phyloP scores from a whole-genome alignment of 305 asterid species.

The Petunia hybrid region DNA sequence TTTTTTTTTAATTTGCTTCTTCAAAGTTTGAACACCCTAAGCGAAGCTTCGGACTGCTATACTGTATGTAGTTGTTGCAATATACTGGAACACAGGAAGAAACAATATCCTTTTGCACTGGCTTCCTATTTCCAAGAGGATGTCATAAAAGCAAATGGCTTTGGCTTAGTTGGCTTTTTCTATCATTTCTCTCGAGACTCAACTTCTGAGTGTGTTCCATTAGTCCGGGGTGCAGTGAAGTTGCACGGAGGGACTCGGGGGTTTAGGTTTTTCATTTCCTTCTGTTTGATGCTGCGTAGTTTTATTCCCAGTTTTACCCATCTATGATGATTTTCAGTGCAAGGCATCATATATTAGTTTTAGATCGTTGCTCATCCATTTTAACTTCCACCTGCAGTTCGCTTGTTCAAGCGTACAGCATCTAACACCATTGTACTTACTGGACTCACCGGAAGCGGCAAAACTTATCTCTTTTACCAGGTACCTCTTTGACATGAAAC shows the following conservation, averaged over 20 bases:
- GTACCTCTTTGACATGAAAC: slow-evolving; percentile 39
- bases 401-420: slow-evolving; percentile 59
- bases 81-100: not conserved
- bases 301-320: not conserved
- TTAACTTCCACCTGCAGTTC: slow-evolving; percentile 49
- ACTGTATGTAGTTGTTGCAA: not conserved
- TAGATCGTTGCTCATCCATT: slow-evolving; percentile 26
- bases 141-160: not conserved
- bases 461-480: slow-evolving; percentile 75
- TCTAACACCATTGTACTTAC: slow-evolving; percentile 73
- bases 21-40: too few species aligned
- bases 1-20: too few species aligned
- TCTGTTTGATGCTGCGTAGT: not conserved
- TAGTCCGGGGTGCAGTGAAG: not conserved
- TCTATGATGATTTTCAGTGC: not conserved
- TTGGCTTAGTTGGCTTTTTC: not conserved
- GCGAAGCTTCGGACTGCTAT: too few species aligned
- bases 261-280: not conserved
- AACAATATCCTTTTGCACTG: not conserved
- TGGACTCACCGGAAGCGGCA: slow-evolving; percentile 93
- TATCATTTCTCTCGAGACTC: not conserved
- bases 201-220: not conserved
- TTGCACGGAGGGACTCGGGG: not conserved
- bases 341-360: not conserved
- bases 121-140: not conserved